phyloP scores from a whole-genome alignment of 768 basidiomycete species.

The Boletus reticuloceps region DNA sequence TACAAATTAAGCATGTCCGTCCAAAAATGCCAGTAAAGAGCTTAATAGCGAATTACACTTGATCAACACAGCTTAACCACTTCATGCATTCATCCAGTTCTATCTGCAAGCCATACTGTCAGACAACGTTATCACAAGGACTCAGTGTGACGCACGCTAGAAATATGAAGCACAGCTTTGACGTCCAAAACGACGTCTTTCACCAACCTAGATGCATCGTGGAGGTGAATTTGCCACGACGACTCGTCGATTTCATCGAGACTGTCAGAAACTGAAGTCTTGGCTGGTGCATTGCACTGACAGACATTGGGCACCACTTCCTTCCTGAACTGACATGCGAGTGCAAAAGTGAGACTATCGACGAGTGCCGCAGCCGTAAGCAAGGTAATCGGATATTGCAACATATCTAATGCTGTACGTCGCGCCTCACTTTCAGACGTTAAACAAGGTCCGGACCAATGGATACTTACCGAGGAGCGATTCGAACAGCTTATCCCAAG shows the following conservation, averaged over 20 bases:
- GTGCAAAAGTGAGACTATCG: slow-evolving; percentile 39
- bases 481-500: slow-evolving; percentile 51
- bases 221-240: slow-evolving; percentile 8
- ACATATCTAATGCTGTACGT: slow-evolving; percentile 48
- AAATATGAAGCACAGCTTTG: slow-evolving; percentile 23
- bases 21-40: not conserved
- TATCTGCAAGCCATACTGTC: slow-evolving; percentile 11
- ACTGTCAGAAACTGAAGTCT: not conserved
- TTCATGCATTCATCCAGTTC: slow-evolving; percentile 25
- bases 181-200: slow-evolving; percentile 23
- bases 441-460: too few relatives aligned
- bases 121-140: not conserved
- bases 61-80: slow-evolving; percentile 19
- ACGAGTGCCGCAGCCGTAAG: slow-evolving; percentile 54
- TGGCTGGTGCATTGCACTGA: not conserved
- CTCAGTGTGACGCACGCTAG: slow-evolving; percentile 11
- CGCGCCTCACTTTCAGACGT: not conserved
- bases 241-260: not conserved
- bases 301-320: slow-evolving; percentile 19
- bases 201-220: slow-evolving; percentile 8
- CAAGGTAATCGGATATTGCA: slow-evolving; percentile 50
- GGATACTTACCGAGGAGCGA: slow-evolving; percentile 36
- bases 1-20: slow-evolving; percentile 5
- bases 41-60: not conserved
- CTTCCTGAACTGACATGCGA: slow-evolving; percentile 37